These are phyloP conservation scores for Ogataea paraovalis DNA, from an alignment of 805 yeast genomes.

Conservation along the genomic window DNA sequence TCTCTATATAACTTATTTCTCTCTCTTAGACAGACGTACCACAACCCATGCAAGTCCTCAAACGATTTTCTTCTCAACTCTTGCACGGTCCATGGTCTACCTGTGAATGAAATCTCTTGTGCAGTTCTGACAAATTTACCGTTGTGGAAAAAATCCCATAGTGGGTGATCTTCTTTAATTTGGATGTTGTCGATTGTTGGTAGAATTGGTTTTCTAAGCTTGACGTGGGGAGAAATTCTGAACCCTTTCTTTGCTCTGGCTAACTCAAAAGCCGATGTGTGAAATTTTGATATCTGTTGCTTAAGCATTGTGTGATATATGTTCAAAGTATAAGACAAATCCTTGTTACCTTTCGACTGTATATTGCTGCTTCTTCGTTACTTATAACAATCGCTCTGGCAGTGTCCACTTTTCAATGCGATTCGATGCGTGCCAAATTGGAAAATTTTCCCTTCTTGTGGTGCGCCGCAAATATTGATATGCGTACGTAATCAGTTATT, in stretches of 20 bases:
- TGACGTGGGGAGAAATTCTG: slow-evolving; percentile 43
- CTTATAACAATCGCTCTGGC: not conserved
- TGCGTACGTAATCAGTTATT: not conserved
- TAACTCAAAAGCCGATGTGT: slow-evolving; percentile 31
- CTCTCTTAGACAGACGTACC: slow-evolving; percentile 86
- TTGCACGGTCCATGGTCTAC: slow-evolving; percentile 82
- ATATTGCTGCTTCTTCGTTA: not conserved
- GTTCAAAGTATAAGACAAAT: not conserved
- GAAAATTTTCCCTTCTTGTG: not conserved
- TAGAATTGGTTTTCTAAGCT: slow-evolving; percentile 75
- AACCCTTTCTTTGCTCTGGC: slow-evolving; percentile 30
- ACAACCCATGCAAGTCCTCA: slow-evolving; percentile 84
- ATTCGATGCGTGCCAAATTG: not conserved
- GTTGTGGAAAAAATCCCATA: slow-evolving; percentile 85
- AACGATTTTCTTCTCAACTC: slow-evolving; percentile 89
- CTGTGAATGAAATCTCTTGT: slow-evolving; percentile 47
- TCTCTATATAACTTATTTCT: slow-evolving; percentile 78
- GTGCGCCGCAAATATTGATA: not conserved
- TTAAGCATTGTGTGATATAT: slow-evolving; percentile 5
- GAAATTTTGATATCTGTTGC: slow-evolving; percentile 28
- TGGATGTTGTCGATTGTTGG: slow-evolving; percentile 74
- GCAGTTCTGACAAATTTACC: slow-evolving; percentile 56
- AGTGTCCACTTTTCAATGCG: not conserved
- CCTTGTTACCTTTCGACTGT: not conserved
- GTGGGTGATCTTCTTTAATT: slow-evolving; percentile 82